Percentiles rank a stretch among this genome's conserved stretches.
phyloP scores from a whole-genome alignment of 352 stramenopile genomes.

The Globisporangium polare region DNA sequence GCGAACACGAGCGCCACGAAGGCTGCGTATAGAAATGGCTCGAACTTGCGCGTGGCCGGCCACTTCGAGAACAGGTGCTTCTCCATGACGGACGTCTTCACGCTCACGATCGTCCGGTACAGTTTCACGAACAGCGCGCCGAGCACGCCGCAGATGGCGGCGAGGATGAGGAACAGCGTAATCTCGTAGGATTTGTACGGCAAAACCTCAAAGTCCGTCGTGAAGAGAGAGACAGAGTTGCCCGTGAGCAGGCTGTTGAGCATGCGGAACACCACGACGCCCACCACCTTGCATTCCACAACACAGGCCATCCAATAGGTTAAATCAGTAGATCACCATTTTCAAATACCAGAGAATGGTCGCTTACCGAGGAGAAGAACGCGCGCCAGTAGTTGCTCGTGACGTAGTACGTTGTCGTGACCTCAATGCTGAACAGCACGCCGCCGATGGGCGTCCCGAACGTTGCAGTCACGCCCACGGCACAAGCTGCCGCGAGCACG shows the following conservation, averaged over 20 bases:
- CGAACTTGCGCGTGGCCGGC: constrained; percentile 20
- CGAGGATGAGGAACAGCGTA: constrained; percentile 72
- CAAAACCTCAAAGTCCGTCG: constrained; percentile 65
- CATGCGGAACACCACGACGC: constrained; percentile 78
- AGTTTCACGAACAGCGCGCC: constrained; percentile 74
- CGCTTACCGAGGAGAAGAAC: constrained; percentile 74
- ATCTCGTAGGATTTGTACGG: constrained; percentile 78
- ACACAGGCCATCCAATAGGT: background rate
- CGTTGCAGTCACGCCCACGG: constrained; percentile 73
- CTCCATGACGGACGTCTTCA: constrained; percentile 42
- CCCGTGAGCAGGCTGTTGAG: constrained; percentile 60
- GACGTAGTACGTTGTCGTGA: constrained; percentile 87
- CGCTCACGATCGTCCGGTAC: constrained; percentile 44
- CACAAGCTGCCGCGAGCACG: constrained; percentile 60
- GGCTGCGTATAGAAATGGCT: constrained; percentile 66
- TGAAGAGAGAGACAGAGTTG: constrained; percentile 73
- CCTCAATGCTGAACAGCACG: constrained; percentile 77
- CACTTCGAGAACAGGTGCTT: constrained; percentile 25
- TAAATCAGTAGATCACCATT: background rate
- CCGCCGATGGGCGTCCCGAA: constrained; percentile 76
- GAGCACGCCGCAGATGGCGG: constrained; percentile 78
- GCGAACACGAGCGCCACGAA: constrained; percentile 64
- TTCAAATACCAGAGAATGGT: background rate
- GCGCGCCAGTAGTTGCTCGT: constrained; percentile 88
- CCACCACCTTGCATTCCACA: constrained; percentile 55